Percentiles rank a stretch among this genome's conserved stretches.
Conservation (phyloP, 352 stramenopile genomes). For the Albugo laibachii region DNA sequence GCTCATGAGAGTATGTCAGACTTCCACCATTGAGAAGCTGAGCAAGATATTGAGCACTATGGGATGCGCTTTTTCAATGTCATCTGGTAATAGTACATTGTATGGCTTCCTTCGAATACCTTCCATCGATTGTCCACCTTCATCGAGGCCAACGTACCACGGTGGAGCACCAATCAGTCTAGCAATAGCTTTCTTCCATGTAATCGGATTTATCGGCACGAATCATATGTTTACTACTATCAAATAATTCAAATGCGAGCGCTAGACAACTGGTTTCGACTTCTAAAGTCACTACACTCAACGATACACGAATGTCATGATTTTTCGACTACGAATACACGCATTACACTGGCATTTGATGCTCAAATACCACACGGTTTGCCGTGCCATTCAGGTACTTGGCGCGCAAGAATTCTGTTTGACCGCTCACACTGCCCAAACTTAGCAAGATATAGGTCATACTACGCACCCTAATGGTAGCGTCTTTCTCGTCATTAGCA, state of each 20-base stretch:
- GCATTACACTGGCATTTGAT: no score
- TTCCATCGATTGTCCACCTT: conserved; percentile 92
- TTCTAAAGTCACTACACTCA: no score
- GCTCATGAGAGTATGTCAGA: conserved; percentile 90
- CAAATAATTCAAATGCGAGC: conserved; percentile 88
- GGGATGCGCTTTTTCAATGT: conserved; percentile 95
- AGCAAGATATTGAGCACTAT: conserved; percentile 90
- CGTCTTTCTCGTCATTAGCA: no score
- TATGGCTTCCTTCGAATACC: conserved; percentile 90
- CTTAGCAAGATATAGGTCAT: no score
- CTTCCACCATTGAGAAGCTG: conserved; percentile 96
- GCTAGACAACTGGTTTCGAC: no score
- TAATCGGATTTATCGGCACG: conserved; percentile 97
- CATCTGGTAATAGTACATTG: conserved; percentile 93
- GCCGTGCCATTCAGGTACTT: no score
- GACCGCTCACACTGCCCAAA: no score
- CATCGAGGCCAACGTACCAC: conserved; percentile 90
- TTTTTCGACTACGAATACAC: no score
- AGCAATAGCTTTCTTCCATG: conserved; percentile 89
- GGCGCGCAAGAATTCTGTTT: no score
- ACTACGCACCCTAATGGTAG: no score
- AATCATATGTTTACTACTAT: conserved; percentile 89
- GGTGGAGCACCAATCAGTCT: conserved; percentile 87
- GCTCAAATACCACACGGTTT: no score
- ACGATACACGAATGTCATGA: no score